These are phyloP conservation scores for Aspergillus oerlinghausenensis DNA, from an alignment of 2,329 filamentous ascomycete genomes.

Conservation along the genomic window DNA sequence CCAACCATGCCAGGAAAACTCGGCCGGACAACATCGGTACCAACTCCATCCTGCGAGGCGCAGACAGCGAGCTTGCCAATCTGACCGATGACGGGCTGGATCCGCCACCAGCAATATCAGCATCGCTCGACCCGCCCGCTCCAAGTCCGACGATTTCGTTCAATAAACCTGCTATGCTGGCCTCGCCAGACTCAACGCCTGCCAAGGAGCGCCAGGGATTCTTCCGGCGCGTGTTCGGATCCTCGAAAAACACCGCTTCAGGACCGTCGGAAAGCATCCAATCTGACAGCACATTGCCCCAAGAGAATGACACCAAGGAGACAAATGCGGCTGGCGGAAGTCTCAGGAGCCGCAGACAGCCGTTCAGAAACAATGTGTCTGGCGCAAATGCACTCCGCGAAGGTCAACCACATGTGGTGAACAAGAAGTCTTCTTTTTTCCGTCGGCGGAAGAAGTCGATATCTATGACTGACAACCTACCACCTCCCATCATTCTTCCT, in stretches of 20 bases:
- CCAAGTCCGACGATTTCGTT: constrained; percentile 52
- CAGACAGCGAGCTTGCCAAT: constrained; percentile 27
- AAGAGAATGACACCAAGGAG: constrained; percentile 24
- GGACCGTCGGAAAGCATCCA: constrained; percentile 17
- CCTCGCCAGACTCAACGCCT: constrained; percentile 39
- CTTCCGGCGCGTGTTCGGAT: constrained; percentile 87
- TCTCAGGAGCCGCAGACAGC: constrained; percentile 23
- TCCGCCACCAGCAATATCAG: constrained; percentile 39
- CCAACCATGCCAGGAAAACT: constrained; percentile 31
- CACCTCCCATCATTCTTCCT: constrained; percentile 52
- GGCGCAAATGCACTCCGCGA: constrained; percentile 26
- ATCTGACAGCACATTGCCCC: constrained; percentile 17
- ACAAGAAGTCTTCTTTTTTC: constrained; percentile 94
- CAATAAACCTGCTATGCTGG: constrained; percentile 43
- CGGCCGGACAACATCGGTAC: constrained; percentile 39
- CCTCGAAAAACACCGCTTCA: constrained; percentile 53
- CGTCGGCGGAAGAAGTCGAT: constrained; percentile 83
- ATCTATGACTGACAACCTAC: constrained; percentile 57
- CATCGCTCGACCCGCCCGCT: constrained; percentile 46
- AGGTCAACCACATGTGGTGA: constrained; percentile 56
- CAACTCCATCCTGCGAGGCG: constrained; percentile 23
- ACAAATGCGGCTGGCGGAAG: constrained; percentile 13
- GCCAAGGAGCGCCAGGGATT: constrained; percentile 76
- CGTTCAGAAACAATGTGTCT: constrained; percentile 21
- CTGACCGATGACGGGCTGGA: constrained; percentile 26